A percentile compares a stretch with the other conserved stretches of the same genome.
phyloP scores from a whole-genome alignment of 2,329 filamentous ascomycete genomes.

The Geosmithia morbida region DNA sequence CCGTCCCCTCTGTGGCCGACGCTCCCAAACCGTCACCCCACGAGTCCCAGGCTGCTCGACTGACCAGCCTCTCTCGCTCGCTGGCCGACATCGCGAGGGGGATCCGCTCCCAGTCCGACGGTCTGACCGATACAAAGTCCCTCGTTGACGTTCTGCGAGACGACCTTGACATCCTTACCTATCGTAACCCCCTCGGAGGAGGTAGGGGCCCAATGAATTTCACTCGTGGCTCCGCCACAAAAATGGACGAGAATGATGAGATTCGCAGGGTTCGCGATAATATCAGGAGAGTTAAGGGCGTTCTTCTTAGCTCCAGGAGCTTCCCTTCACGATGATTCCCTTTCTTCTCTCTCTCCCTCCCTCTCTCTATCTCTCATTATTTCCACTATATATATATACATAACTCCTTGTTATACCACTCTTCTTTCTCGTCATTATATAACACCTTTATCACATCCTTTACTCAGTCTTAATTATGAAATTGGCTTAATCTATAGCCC shows the following conservation, averaged over 20 bases:
- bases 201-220: slow-evolving; percentile 6
- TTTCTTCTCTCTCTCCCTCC: neutral
- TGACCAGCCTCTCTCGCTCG: slow-evolving; percentile 26
- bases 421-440: too few species aligned
- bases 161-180: slow-evolving; percentile 49
- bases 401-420: too few species aligned
- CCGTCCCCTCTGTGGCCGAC: slow-evolving; percentile 2
- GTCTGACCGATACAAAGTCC: slow-evolving; percentile 34
- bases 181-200: slow-evolving; percentile 15
- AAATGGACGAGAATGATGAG: slow-evolving; percentile 49
- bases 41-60: slow-evolving; percentile 23
- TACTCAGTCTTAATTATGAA: too few species aligned
- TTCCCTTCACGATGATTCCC: slow-evolving; percentile 35
- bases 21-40: slow-evolving; percentile 5
- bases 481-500: too few species aligned
- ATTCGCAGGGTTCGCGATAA: slow-evolving; percentile 59
- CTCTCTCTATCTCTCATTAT: too few species aligned
- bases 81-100: slow-evolving; percentile 28
- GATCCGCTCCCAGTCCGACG: slow-evolving; percentile 27
- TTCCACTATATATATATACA: too few species aligned
- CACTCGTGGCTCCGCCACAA: slow-evolving; percentile 11
- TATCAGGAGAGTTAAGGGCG: slow-evolving; percentile 67
- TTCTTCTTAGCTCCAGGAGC: slow-evolving; percentile 58
- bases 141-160: slow-evolving; percentile 44
- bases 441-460: too few species aligned